phyloP scores from a whole-genome alignment of 1,284 basidiomycete genomes.

The Trametes sp. region DNA sequence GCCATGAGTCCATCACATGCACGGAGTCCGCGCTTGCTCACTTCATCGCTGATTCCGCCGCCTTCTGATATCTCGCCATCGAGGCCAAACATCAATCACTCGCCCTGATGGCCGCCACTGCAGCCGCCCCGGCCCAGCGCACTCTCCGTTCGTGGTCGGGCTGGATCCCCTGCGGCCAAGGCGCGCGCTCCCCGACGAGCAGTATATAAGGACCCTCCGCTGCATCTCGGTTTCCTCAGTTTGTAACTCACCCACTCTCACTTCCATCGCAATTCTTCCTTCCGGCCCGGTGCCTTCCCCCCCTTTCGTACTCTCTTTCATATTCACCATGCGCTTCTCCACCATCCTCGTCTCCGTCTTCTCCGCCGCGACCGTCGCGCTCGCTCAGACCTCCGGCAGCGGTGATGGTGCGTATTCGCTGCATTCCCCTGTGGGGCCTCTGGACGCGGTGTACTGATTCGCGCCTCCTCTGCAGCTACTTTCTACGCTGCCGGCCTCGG shows the following conservation, averaged over 20 bases:
- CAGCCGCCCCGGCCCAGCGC: neutral
- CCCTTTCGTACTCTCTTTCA: conserved; percentile 24
- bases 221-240: conserved; percentile 9
- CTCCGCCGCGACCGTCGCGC: conserved; percentile 8
- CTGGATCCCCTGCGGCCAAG: neutral
- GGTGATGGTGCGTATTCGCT: conserved; percentile 19
- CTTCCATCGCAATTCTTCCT: conserved; percentile 19
- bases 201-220: conserved; percentile 8
- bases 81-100: neutral
- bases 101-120: conserved; percentile 8
- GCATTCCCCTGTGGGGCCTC: neutral
- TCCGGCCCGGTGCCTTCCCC: conserved; percentile 31
- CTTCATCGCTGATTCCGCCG: neutral
- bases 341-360: conserved; percentile 11
- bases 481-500: conserved; percentile 32
- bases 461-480: conserved; percentile 14
- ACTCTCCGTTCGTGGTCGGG: neutral
- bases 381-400: conserved; percentile 10
- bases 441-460: neutral
- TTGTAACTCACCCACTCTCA: conserved; percentile 23
- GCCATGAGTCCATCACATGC: neutral
- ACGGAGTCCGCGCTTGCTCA: neutral
- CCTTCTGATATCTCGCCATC: neutral
- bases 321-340: conserved; percentile 29
- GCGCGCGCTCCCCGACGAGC: neutral